Conservation (phyloP, 2,329 filamentous ascomycete genomes). For the Aspergillus sp. region DNA sequence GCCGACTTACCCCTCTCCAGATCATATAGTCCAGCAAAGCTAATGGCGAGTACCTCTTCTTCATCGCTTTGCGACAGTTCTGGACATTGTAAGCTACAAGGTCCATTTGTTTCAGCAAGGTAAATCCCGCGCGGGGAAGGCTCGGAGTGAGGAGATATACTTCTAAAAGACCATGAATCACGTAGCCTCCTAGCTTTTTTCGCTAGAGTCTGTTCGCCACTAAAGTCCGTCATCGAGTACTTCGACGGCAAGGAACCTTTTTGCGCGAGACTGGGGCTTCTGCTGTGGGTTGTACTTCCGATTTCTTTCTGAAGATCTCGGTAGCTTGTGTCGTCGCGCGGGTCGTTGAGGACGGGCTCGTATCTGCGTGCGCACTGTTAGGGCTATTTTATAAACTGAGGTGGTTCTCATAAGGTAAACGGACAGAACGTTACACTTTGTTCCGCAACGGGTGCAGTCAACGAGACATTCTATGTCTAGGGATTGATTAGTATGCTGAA, state of each 20-base stretch:
- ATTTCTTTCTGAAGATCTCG: conserved; percentile 19
- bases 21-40: conserved; percentile 30
- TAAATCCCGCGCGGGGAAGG: background rate
- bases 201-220: conserved; percentile 20
- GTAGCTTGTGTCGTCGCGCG: conserved; percentile 19
- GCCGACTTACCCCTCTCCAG: conserved; percentile 25
- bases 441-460: conserved; percentile 23
- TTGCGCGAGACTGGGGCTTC: conserved; percentile 22
- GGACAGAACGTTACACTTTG: conserved; percentile 23
- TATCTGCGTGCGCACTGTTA: conserved; percentile 13
- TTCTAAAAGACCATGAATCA: conserved; percentile 29
- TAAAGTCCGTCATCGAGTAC: conserved; percentile 8
- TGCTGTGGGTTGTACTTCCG: conserved; percentile 13
- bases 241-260: conserved; percentile 17
- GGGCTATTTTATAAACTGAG: background rate
- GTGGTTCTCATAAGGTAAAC: background rate
- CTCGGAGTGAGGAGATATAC: conserved; percentile 14
- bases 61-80: conserved; percentile 29
- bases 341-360: conserved; percentile 23
- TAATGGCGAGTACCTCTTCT: conserved; percentile 30
- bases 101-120: background rate
- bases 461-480: conserved; percentile 17
- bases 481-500: background rate
- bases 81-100: conserved; percentile 9
- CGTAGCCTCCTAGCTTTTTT: conserved; percentile 25